A percentile compares a stretch with the other conserved stretches of the same genome.
Evolutionary conservation across 345 rosid species (phyloP).

Genomic region (Arabidopsis arenosa): DNA sequence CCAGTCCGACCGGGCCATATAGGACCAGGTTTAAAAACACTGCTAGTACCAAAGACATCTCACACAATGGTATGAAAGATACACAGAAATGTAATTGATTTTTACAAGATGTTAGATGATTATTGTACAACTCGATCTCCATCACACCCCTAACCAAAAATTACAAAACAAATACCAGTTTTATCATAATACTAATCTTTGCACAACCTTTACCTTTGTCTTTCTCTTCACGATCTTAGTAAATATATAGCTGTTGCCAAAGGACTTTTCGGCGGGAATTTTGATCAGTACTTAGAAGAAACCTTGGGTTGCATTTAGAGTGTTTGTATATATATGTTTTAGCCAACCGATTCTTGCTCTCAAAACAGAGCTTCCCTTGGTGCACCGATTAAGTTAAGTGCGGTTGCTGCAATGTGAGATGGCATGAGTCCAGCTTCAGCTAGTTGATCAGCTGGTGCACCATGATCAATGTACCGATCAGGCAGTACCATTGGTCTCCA

Average conservation of each 20-base stretch:
- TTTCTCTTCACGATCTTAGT: not conserved
- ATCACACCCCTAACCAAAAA: slow-evolving; percentile 27
- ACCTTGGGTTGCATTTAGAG: slow-evolving; percentile 9
- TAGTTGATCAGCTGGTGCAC: slow-evolving; percentile 84
- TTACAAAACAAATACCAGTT: not conserved
- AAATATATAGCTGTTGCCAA: not conserved
- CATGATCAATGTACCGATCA: slow-evolving; percentile 85
- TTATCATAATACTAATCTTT: slow-evolving; percentile 20
- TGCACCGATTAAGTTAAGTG: slow-evolving; percentile 75
- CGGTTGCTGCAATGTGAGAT: slow-evolving; percentile 92
- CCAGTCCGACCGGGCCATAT: not conserved
- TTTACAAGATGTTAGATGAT: slow-evolving; percentile 44
- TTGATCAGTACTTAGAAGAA: slow-evolving; percentile 20
- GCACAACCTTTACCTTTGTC: slow-evolving; percentile 1
- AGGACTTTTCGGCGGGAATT: slow-evolving; percentile 18
- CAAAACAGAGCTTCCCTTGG: slow-evolving; percentile 70
- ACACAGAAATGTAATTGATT: slow-evolving; percentile 1
- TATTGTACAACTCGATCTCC: slow-evolving; percentile 29
- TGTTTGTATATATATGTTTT: slow-evolving; percentile 19
- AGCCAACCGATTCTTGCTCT: slow-evolving; percentile 11
- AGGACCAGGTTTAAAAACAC: not conserved
- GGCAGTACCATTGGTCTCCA: slow-evolving; percentile 97
- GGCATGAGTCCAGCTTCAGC: slow-evolving; percentile 85
- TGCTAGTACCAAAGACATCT: not conserved
- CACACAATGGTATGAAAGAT: not conserved